These are phyloP conservation scores for Pythium dissotocum DNA, from an alignment of 352 stramenopile genomes.

Conservation along the genomic window DNA sequence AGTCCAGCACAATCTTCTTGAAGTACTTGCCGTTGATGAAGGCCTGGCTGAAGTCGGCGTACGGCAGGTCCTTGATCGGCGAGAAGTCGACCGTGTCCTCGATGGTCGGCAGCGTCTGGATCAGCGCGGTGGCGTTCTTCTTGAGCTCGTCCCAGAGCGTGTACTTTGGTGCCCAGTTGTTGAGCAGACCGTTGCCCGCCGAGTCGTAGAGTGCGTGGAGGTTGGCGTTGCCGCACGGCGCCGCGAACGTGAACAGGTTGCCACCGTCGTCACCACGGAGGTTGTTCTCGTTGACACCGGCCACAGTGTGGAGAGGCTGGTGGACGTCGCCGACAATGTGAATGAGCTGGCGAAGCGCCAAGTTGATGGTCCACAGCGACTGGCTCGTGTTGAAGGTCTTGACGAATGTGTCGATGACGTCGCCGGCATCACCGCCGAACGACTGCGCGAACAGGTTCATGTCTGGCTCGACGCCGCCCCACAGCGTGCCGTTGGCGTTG, in stretches of 20 bases:
- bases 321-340: constrained; percentile 70
- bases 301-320: constrained; percentile 61
- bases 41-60: constrained; percentile 19
- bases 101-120: constrained; percentile 15
- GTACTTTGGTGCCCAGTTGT: constrained; percentile 47
- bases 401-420: constrained; percentile 47
- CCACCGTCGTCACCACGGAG: constrained; percentile 54
- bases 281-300: constrained; percentile 42
- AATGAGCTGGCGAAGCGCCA: constrained; percentile 66
- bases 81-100: constrained; percentile 23
- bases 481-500: constrained; percentile 54
- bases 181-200: constrained; percentile 49
- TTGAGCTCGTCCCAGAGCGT: constrained; percentile 22
- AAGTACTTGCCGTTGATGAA: constrained; percentile 26
- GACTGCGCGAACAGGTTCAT: constrained; percentile 49
- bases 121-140: constrained; percentile 49
- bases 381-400: constrained; percentile 58
- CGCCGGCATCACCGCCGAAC: constrained; percentile 50
- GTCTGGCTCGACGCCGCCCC: constrained; percentile 40
- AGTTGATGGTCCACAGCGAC: constrained; percentile 63
- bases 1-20: constrained; percentile 31
- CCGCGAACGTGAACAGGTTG: constrained; percentile 56
- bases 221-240: constrained; percentile 55
- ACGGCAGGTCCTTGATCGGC: constrained; percentile 16
- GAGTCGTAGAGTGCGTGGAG: constrained; percentile 67